Evolutionary conservation across 148 eudicot genomes (phyloP).

Genomic region (Vaccinium macrocarpon): DNA sequence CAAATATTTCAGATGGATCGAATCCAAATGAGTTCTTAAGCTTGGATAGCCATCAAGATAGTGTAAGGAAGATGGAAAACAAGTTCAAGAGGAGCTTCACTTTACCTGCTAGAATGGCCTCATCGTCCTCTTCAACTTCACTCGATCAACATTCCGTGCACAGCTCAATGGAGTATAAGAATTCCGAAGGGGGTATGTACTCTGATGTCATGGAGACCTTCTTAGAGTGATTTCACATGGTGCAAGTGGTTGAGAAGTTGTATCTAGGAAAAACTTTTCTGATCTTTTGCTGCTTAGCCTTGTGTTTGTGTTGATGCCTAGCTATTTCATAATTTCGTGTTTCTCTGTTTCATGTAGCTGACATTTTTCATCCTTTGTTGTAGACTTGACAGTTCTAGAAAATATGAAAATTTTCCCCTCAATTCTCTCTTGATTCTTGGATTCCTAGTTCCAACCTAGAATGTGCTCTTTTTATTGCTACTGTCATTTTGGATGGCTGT

Average conservation of each 20-base stretch:
- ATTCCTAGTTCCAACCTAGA: not conserved
- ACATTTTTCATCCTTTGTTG: constrained; percentile 17
- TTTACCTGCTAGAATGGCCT: constrained; percentile 77
- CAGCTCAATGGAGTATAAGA: constrained; percentile 52
- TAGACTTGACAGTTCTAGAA: constrained; percentile 20
- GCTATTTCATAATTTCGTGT: constrained; percentile 13
- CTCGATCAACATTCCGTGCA: constrained; percentile 58
- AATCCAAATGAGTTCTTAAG: constrained; percentile 73
- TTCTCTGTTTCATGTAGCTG: constrained; percentile 11
- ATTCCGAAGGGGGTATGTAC: constrained; percentile 68
- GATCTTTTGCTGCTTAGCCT: constrained; percentile 18
- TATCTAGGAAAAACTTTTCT: constrained; percentile 35
- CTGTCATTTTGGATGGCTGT: not conserved
- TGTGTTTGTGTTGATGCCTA: constrained; percentile 15
- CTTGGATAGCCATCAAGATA: constrained; percentile 58
- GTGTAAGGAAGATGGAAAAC: constrained; percentile 62
- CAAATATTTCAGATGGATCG: constrained; percentile 7
- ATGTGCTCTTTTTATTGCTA: not conserved
- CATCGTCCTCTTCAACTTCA: constrained; percentile 78
- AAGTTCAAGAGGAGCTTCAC: constrained; percentile 88
- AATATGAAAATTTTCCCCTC: constrained; percentile 19
- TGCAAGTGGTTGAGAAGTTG: constrained; percentile 18
- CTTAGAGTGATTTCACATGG: constrained; percentile 41
- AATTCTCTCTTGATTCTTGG: constrained; percentile 4
- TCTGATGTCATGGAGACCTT: constrained; percentile 89